These are phyloP conservation scores for Trichoderma gamsii DNA, from an alignment of 495 filamentous ascomycete species.

Conservation along the genomic window DNA sequence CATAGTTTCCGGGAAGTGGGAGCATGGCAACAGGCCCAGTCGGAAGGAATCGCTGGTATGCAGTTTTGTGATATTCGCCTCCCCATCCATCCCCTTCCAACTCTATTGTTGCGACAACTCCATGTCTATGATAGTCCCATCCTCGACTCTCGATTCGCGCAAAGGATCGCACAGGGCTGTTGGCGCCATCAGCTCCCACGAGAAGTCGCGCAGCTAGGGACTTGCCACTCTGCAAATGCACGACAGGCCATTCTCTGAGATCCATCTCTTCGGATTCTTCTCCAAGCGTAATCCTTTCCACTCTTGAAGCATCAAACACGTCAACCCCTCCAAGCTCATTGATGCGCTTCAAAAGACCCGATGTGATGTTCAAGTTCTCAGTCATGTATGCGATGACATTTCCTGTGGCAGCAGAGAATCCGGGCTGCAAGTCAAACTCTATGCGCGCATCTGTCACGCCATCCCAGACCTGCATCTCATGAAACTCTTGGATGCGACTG, in stretches of 20 bases:
- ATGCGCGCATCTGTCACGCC: conserved; percentile 81
- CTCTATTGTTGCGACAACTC: conserved; percentile 82
- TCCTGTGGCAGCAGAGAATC: conserved; percentile 32
- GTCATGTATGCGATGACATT: conserved; percentile 87
- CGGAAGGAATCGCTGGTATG: conserved; percentile 94
- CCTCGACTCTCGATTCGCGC: conserved; percentile 77
- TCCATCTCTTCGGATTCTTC: conserved; percentile 62
- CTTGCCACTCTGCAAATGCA: conserved; percentile 57
- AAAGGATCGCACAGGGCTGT: conserved; percentile 87
- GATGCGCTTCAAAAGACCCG: conserved; percentile 64
- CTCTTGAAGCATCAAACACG: conserved; percentile 66
- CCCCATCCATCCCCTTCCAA: conserved; percentile 54
- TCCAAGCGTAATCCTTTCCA: conserved; percentile 72
- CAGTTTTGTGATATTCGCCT: conserved; percentile 55
- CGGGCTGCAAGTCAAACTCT: conserved; percentile 70
- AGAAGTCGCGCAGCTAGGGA: conserved; percentile 74
- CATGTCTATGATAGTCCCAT: conserved; percentile 90
- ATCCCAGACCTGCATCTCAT: conserved; percentile 96
- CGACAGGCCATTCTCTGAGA: conserved; percentile 78
- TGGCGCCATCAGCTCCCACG: conserved; percentile 89
- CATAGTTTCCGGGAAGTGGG: conserved; percentile 73
- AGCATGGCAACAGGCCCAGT: conserved; percentile 86
- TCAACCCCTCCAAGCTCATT: conserved; percentile 60
- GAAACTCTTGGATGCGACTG: conserved; percentile 74
- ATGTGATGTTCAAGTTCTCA: conserved; percentile 85